phyloP scores from a whole-genome alignment of 805 yeast species.

The Pichia exigua region DNA sequence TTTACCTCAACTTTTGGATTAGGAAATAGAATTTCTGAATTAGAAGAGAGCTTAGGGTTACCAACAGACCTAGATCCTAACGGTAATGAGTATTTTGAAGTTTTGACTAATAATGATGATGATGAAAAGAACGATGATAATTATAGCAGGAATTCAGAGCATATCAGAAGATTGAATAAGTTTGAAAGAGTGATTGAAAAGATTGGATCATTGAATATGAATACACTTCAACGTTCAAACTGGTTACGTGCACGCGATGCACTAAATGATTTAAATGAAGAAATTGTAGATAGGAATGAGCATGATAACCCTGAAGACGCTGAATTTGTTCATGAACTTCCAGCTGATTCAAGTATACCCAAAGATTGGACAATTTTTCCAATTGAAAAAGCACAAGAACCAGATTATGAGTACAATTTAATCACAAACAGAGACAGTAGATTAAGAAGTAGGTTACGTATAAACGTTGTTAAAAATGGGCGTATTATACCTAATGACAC shows the following conservation, averaged over 20 bases:
- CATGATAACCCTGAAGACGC: background rate
- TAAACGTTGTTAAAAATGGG: slow-evolving; percentile 1
- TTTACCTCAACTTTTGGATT: background rate
- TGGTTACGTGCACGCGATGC: background rate
- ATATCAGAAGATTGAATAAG: background rate
- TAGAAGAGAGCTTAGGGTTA: background rate
- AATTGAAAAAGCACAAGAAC: background rate
- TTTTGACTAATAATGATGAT: background rate
- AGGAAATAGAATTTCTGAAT: background rate
- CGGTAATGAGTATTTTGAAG: background rate
- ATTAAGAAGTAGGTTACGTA: background rate
- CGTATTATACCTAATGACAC: background rate
- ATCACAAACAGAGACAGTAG: background rate
- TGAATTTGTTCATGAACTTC: background rate
- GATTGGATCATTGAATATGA: slow-evolving; percentile 2
- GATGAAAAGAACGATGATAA: background rate
- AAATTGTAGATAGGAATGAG: background rate
- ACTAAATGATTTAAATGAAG: background rate
- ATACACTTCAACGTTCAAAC: background rate
- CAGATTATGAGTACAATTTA: background rate
- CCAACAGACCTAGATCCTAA: background rate
- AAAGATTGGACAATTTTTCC: slow-evolving; percentile 28
- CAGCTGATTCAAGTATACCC: slow-evolving; percentile 17
- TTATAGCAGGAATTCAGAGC: background rate
- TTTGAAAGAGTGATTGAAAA: background rate